A percentile compares a stretch with the other conserved stretches of the same genome.
Conservation (phyloP, 495 filamentous ascomycete genomes). For the Lindgomyces ingoldianus region DNA sequence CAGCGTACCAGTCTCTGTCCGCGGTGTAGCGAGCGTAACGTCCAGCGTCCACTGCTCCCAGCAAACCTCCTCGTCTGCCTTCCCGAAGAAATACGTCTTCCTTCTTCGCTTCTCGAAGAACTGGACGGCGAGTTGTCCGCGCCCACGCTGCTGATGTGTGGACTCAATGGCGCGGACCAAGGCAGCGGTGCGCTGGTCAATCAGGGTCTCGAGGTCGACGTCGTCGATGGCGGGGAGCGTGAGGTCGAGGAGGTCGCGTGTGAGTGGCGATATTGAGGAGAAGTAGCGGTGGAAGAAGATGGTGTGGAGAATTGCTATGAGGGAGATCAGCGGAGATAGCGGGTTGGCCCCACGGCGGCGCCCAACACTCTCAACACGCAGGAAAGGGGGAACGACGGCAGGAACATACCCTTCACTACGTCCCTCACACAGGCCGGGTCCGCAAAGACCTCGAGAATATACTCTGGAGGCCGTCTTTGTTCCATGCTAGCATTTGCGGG, state of each 20-base stretch:
- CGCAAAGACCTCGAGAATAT: constrained; percentile 49
- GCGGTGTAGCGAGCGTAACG: constrained; percentile 83
- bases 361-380: neutral
- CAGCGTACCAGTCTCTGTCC: constrained; percentile 79
- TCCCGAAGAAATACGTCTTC: constrained; percentile 66
- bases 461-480: constrained; percentile 44
- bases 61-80: constrained; percentile 86
- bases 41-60: constrained; percentile 96
- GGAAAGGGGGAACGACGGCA: neutral
- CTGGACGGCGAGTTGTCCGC: constrained; percentile 80
- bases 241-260: constrained; percentile 87
- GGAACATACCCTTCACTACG: constrained; percentile 78
- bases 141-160: constrained; percentile 49
- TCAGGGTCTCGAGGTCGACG: constrained; percentile 84
- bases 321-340: neutral
- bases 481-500: constrained; percentile 43
- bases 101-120: constrained; percentile 92
- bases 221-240: constrained; percentile 89
- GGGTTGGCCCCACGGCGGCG: neutral
- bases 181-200: constrained; percentile 78
- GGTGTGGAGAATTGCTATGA: constrained; percentile 83
- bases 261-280: constrained; percentile 76
- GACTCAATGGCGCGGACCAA: constrained; percentile 63
- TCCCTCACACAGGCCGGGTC: constrained; percentile 67
- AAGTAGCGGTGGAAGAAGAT: constrained; percentile 99